A percentile compares a stretch with the other conserved stretches of the same genome.
phyloP scores from a whole-genome alignment of 495 filamentous ascomycete genomes.

The Penicillium angulare region DNA sequence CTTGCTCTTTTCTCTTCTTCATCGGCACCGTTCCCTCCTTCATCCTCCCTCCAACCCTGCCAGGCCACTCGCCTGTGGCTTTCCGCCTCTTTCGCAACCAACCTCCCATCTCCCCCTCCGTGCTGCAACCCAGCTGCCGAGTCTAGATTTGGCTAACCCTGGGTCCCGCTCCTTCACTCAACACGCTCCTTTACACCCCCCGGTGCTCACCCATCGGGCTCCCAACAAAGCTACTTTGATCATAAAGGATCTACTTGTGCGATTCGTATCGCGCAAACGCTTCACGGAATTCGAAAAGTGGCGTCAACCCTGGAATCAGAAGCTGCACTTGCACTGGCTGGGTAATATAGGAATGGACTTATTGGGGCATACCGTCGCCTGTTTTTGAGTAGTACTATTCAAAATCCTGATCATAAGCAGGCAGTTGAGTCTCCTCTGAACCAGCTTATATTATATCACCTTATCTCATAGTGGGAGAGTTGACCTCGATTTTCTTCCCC shows the following conservation, averaged over 20 bases:
- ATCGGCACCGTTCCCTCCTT: conserved; percentile 13
- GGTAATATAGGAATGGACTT: conserved; percentile 49
- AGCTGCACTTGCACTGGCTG: conserved; percentile 19
- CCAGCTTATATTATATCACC: no score
- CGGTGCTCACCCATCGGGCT: background rate
- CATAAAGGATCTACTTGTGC: background rate
- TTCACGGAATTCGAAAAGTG: conserved; percentile 1
- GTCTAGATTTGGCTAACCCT: conserved; percentile 4
- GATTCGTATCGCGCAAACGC: conserved; percentile 7
- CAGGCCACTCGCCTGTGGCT: conserved; percentile 25
- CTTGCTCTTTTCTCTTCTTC: conserved; percentile 17
- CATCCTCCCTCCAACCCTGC: conserved; percentile 16
- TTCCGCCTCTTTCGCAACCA: conserved; percentile 1
- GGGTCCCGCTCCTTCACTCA: conserved; percentile 9
- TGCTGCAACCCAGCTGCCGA: background rate
- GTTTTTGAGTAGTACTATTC: conserved; percentile 34
- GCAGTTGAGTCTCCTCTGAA: no score
- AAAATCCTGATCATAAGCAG: no score
- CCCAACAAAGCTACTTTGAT: background rate
- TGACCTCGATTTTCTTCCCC: background rate
- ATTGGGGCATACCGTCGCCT: conserved; percentile 32
- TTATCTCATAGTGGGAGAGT: no score
- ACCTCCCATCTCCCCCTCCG: conserved; percentile 1
- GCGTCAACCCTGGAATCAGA: conserved; percentile 18
- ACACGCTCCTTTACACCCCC: conserved; percentile 11